A percentile compares a stretch with the other conserved stretches of the same genome.
Conservation (phyloP, 176 grass and related monocot species). For the Oryza nivara region DNA sequence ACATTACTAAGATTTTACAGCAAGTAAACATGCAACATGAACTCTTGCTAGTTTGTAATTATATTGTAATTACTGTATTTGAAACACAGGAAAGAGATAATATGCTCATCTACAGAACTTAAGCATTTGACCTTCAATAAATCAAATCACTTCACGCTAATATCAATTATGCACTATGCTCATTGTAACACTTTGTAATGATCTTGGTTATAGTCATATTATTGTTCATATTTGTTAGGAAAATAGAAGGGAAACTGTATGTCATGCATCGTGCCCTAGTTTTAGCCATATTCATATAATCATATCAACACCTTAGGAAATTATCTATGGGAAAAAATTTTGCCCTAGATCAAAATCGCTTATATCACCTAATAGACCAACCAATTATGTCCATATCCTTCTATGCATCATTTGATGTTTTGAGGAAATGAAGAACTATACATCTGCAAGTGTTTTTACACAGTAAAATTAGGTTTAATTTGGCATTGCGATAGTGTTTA, state of each 20-base stretch:
- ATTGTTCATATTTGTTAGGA: background rate
- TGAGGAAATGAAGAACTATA: background rate
- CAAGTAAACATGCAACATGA: slow-evolving; percentile 5
- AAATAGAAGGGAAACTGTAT: background rate
- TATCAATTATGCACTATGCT: background rate
- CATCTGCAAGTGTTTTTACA: background rate
- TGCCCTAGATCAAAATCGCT: background rate
- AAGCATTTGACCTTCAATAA: background rate
- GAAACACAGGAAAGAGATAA: background rate
- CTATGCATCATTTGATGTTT: background rate
- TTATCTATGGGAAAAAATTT: background rate
- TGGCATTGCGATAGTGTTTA: background rate
- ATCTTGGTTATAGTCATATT: background rate
- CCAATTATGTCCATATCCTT: background rate
- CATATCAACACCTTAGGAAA: background rate
- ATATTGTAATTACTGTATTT: background rate
- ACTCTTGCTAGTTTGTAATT: background rate
- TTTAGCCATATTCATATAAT: background rate
- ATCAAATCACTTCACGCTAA: background rate
- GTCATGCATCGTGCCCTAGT: background rate
- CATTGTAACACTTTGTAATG: background rate
- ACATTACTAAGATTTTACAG: background rate
- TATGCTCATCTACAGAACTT: background rate
- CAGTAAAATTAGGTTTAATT: background rate
- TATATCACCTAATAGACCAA: background rate